These are phyloP conservation scores for Fusarium nodosum DNA, from an alignment of 2,329 filamentous ascomycete genomes.

Conservation along the genomic window DNA sequence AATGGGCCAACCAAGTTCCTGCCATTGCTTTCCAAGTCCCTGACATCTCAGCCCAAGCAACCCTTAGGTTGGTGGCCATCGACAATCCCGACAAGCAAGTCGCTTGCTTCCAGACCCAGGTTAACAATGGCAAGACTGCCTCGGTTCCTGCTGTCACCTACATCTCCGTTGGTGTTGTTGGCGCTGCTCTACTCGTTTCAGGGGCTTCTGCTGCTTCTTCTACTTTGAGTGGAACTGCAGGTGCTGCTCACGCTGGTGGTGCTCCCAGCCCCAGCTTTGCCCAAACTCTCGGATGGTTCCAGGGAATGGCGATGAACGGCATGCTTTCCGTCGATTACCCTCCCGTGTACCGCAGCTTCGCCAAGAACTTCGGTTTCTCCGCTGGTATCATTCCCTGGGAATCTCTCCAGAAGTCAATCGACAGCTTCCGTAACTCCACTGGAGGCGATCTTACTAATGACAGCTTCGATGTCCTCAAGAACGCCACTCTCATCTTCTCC, in stretches of 20 bases:
- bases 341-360: conserved; percentile 87
- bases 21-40: conserved; percentile 90
- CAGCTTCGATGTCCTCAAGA: conserved; percentile 80
- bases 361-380: conserved; percentile 94
- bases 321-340: conserved; percentile 96
- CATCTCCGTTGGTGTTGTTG: conserved; percentile 85
- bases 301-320: conserved; percentile 93
- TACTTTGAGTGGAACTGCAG: conserved; percentile 66
- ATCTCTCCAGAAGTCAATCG: conserved; percentile 84
- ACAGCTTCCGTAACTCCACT: conserved; percentile 82
- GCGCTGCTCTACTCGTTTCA: conserved; percentile 81
- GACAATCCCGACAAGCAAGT: conserved; percentile 70
- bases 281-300: conserved; percentile 90
- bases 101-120: conserved; percentile 84
- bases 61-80: conserved; percentile 76
- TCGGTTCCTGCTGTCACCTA: conserved; percentile 83
- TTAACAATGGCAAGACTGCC: conserved; percentile 90
- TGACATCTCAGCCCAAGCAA: conserved; percentile 89
- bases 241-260: conserved; percentile 67
- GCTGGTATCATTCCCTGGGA: conserved; percentile 86
- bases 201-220: conserved; percentile 78
- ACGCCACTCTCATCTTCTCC: conserved; percentile 79
- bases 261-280: conserved; percentile 85
- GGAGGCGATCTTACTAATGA: conserved; percentile 89
- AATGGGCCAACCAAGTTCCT: conserved; percentile 82